These are phyloP conservation scores for Rhododendron ovatum DNA, from an alignment of 148 eudicot species.

Conservation along the genomic window DNA sequence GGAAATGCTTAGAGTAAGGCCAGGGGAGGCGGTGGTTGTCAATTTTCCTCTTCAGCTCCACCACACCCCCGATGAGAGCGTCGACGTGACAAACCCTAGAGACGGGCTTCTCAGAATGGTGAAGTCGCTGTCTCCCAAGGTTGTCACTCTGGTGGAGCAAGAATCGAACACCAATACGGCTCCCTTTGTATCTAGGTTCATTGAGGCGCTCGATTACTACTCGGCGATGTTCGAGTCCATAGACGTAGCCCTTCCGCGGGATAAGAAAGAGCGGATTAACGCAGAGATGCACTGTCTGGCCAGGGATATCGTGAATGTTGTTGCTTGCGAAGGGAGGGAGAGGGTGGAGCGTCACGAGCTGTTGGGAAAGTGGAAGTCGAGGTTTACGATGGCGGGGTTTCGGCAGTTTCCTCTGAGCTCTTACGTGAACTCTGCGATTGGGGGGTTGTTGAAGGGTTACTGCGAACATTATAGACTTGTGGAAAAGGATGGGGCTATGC, in stretches of 20 bases:
- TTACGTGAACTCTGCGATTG: constrained; percentile 72
- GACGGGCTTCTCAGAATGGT: constrained; percentile 72
- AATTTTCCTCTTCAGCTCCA: constrained; percentile 85
- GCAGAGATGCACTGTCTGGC: constrained; percentile 90
- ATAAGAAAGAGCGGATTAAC: constrained; percentile 58
- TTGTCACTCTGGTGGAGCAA: constrained; percentile 81
- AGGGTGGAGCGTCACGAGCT: constrained; percentile 87
- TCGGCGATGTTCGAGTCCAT: constrained; percentile 95
- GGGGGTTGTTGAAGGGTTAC: constrained; percentile 54
- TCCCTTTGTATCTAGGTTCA: constrained; percentile 64
- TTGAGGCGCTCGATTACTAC: constrained; percentile 66
- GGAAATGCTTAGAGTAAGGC: constrained; percentile 65
- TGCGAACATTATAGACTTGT: constrained; percentile 69
- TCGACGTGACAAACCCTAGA: constrained; percentile 72
- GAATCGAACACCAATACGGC: constrained; percentile 92
- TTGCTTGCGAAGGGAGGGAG: constrained; percentile 85
- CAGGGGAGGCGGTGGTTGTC: constrained; percentile 84
- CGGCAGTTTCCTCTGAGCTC: constrained; percentile 60
- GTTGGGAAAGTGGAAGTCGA: constrained; percentile 78
- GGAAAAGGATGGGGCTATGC: constrained; percentile 84
- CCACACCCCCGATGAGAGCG: constrained; percentile 95
- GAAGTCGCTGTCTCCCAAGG: constrained; percentile 70
- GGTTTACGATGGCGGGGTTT: constrained; percentile 91
- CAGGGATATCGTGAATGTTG: constrained; percentile 75
- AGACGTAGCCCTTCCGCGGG: constrained; percentile 60